A percentile compares a stretch with the other conserved stretches of the same genome.
phyloP scores from a whole-genome alignment of 495 filamentous ascomycete genomes.

The Patellaria atrata region DNA sequence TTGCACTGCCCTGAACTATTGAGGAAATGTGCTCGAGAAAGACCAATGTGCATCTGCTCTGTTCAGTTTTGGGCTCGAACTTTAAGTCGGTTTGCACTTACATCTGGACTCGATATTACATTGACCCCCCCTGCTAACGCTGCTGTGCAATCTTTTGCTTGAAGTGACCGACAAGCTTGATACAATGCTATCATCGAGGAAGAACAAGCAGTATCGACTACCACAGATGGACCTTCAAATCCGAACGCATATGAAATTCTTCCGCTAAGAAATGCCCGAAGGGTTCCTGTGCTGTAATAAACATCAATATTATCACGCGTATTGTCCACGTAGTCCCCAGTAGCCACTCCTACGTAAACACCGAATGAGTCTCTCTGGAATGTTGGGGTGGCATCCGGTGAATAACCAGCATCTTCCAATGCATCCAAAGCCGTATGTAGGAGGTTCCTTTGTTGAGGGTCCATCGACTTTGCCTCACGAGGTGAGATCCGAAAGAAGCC shows the following conservation, averaged over 20 bases:
- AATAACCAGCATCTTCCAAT: no score
- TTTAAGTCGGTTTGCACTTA: slow-evolving; percentile 2
- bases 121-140: slow-evolving; percentile 6
- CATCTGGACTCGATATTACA: neutral
- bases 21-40: neutral
- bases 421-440: no score
- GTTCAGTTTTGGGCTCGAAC: slow-evolving; percentile 3
- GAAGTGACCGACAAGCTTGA: slow-evolving; percentile 5
- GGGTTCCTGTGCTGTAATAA: slow-evolving; percentile 2
- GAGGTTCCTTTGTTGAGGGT: no score
- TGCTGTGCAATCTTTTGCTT: slow-evolving; percentile 3
- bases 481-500: no score
- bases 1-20: slow-evolving; percentile 5
- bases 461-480: no score
- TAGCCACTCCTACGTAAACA: slow-evolving; percentile 2
- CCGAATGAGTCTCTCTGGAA: no score
- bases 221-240: slow-evolving; percentile 8
- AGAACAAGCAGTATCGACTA: slow-evolving; percentile 11
- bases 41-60: neutral
- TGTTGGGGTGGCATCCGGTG: no score
- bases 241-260: slow-evolving; percentile 11
- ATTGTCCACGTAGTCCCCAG: neutral
- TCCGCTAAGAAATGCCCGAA: slow-evolving; percentile 2
- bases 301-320: slow-evolving; percentile 4
- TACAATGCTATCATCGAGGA: slow-evolving; percentile 9